Percentiles rank a stretch among this genome's conserved stretches.
These are phyloP conservation scores for Daedalea quercina DNA, from an alignment of 768 basidiomycete genomes.

Conservation along the genomic window DNA sequence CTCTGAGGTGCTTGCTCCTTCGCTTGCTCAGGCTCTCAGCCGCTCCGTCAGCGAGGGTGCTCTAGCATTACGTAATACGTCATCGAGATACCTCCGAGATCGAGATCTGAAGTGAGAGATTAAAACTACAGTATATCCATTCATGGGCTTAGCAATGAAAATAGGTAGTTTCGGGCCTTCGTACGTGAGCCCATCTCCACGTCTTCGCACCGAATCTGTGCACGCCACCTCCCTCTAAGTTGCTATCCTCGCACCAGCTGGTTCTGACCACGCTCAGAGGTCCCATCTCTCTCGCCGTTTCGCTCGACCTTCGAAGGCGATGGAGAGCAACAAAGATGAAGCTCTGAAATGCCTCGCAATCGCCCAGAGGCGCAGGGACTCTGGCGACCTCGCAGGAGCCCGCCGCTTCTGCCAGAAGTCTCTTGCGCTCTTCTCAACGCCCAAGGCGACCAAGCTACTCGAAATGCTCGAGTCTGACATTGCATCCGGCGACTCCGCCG, in stretches of 20 bases:
- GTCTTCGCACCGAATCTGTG: background rate
- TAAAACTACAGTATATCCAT: too few relatives aligned
- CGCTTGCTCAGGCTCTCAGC: too few relatives aligned
- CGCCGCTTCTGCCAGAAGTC: slow-evolving; percentile 90
- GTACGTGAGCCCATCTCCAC: background rate
- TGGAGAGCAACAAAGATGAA: slow-evolving; percentile 91
- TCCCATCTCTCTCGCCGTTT: too few relatives aligned
- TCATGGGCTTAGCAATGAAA: background rate
- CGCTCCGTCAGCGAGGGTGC: too few relatives aligned
- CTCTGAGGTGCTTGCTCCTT: too few relatives aligned
- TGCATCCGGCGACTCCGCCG: slow-evolving; percentile 24
- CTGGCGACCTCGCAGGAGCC: slow-evolving; percentile 69
- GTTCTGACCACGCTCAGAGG: background rate
- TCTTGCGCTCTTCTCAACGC: slow-evolving; percentile 72
- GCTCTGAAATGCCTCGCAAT: slow-evolving; percentile 77
- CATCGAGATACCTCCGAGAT: too few relatives aligned
- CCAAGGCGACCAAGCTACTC: slow-evolving; percentile 65
- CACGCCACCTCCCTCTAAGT: background rate
- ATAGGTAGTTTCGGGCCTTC: background rate
- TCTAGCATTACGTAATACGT: too few relatives aligned
- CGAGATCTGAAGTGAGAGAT: too few relatives aligned
- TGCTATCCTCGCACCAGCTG: background rate
- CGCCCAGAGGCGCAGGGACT: slow-evolving; percentile 66
- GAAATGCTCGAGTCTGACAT: slow-evolving; percentile 56
- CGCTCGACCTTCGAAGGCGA: slow-evolving; percentile 21